Evolutionary conservation across 164 flowering plant genomes (phyloP).

Genomic region (Vitis riparia): DNA sequence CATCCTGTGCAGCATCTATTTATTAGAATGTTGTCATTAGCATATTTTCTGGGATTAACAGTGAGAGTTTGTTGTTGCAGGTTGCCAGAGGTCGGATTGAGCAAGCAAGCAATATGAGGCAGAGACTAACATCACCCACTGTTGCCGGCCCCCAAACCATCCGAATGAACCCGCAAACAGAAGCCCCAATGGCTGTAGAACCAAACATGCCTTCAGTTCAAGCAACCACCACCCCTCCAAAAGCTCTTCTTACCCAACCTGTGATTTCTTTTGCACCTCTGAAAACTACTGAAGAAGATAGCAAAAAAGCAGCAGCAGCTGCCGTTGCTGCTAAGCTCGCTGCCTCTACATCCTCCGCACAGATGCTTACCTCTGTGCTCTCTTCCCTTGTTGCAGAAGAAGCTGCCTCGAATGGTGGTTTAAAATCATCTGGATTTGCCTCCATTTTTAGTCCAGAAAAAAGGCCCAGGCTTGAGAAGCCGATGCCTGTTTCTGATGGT

Average conservation of each 20-base stretch:
- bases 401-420: constrained; percentile 56
- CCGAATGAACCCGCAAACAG: constrained; percentile 13
- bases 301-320: constrained; percentile 69
- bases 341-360: constrained; percentile 77
- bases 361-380: constrained; percentile 70
- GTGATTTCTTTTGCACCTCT: constrained; percentile 37
- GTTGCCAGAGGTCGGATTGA: constrained; percentile 52
- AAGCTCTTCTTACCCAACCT: constrained; percentile 37
- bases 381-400: constrained; percentile 79
- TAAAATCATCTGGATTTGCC: constrained; percentile 32
- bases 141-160: constrained; percentile 14
- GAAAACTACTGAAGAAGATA: constrained; percentile 44
- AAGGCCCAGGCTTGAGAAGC: constrained; percentile 59
- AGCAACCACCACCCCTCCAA: constrained; percentile 22
- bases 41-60: neutral
- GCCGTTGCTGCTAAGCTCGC: constrained; percentile 81
- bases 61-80: constrained; percentile 29
- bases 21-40: no score
- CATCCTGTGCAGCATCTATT: no score
- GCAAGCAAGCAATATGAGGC: constrained; percentile 34
- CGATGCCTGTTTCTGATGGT: constrained; percentile 43
- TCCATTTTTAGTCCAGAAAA: constrained; percentile 46
- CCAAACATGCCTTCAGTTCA: constrained; percentile 25
- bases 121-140: constrained; percentile 27
- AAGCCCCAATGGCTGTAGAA: constrained; percentile 19